These are phyloP conservation scores for Pinus albicaulis DNA, from an alignment of 75 land plant genomes.

Conservation along the genomic window DNA sequence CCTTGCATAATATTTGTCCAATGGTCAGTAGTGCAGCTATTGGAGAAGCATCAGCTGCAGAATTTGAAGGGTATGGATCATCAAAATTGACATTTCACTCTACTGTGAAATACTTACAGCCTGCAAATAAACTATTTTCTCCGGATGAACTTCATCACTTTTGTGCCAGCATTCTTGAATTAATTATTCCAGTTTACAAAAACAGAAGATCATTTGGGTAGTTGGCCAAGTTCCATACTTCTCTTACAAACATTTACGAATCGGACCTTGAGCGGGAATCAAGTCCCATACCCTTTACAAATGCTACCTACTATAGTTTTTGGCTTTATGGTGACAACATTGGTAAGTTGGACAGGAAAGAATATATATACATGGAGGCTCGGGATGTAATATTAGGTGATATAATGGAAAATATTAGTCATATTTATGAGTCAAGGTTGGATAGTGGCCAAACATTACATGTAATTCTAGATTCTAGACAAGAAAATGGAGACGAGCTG, in stretches of 20 bases:
- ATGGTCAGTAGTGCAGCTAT: conserved; percentile 81
- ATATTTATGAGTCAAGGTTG: conserved; percentile 86
- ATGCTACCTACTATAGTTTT: conserved; percentile 98
- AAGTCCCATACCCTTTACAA: conserved; percentile 94
- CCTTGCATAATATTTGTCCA: conserved; percentile 92
- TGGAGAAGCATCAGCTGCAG: conserved; percentile 92
- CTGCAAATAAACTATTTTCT: conserved; percentile 92
- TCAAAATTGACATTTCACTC: conserved; percentile 98
- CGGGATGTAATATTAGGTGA: conserved; percentile 97
- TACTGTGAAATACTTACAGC: conserved; percentile 97
- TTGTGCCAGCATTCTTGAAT: conserved; percentile 93
- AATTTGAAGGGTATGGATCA: conserved; percentile 98
- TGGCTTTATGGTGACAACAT: conserved; percentile 95
- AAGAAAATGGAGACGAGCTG: conserved; percentile 92
- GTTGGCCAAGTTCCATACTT: conserved; percentile 95
- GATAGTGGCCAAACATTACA: conserved; percentile 83
- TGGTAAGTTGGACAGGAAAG: conserved; percentile 85
- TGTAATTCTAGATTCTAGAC: conserved; percentile 98
- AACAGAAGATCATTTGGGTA: conserved; percentile 86
- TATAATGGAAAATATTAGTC: conserved; percentile 95
- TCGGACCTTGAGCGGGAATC: conserved; percentile 94
- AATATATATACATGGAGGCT: conserved; percentile 95
- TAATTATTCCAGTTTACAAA: conserved; percentile 98
- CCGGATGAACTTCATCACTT: conserved; percentile 98
- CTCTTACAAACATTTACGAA: conserved; percentile 86